These are phyloP conservation scores for Starmerella kuoi DNA, from an alignment of 805 yeast genomes.

Conservation along the genomic window DNA sequence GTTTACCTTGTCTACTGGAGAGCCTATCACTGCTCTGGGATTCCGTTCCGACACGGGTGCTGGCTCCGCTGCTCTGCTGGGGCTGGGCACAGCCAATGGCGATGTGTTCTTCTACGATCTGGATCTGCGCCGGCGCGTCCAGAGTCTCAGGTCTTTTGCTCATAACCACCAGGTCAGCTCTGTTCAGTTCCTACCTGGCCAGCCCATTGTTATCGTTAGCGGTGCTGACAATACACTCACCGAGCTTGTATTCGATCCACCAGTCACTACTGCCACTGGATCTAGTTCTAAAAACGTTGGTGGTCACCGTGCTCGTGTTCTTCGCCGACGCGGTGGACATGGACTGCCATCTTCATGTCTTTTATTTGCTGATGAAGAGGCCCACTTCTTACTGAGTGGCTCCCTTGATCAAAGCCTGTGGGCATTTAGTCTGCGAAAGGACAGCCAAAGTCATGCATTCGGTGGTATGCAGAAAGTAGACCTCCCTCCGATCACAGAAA, in stretches of 20 bases:
- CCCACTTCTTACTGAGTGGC: slow-evolving; percentile 78
- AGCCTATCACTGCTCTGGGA: slow-evolving; percentile 46
- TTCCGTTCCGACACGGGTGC: slow-evolving; percentile 72
- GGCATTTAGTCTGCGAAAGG: slow-evolving; percentile 86
- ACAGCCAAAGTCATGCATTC: slow-evolving; percentile 88
- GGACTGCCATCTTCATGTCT: slow-evolving; percentile 75
- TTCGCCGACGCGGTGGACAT: slow-evolving; percentile 96
- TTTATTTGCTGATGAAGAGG: slow-evolving; percentile 51
- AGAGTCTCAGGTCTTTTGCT: slow-evolving; percentile 61
- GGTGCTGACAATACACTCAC: slow-evolving; percentile 86
- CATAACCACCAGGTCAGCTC: slow-evolving; percentile 53
- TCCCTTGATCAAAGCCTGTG: slow-evolving; percentile 79
- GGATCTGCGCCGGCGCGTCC: slow-evolving; percentile 58
- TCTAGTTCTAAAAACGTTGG: slow-evolving; percentile 53
- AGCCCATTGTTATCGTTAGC: slow-evolving; percentile 74
- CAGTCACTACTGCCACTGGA: slow-evolving; percentile 40
- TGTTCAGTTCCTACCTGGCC: slow-evolving; percentile 72
- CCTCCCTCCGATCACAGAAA: slow-evolving; percentile 59
- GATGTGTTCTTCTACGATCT: slow-evolving; percentile 79
- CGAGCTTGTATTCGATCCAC: slow-evolving; percentile 89
- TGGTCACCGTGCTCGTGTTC: slow-evolving; percentile 49
- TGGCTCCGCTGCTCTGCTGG: slow-evolving; percentile 50
- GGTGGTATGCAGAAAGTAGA: slow-evolving; percentile 59
- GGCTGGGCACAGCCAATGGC: slow-evolving; percentile 66
- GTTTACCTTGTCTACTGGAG: slow-evolving; percentile 36